Conservation (phyloP, 2,329 filamentous ascomycete species). For the Colletotrichum agaves region DNA sequence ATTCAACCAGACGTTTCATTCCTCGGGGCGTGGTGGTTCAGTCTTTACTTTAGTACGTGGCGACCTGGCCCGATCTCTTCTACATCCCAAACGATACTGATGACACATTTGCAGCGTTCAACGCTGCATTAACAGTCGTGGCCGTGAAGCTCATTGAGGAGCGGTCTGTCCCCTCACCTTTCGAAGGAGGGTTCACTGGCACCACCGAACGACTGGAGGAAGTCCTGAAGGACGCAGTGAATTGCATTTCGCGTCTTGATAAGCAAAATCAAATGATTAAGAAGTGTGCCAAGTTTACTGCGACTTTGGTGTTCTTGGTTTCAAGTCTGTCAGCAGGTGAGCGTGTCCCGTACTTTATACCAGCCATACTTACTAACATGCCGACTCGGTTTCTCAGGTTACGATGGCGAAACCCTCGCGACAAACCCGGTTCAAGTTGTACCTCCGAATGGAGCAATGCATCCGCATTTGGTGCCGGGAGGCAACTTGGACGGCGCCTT, state of each 20-base stretch:
- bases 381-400: rapidly evolving
- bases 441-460: background rate
- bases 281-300: constrained; percentile 32
- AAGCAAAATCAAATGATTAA: constrained; percentile 28
- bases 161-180: background rate
- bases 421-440: background rate
- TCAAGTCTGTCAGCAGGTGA: constrained; percentile 19
- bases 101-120: constrained; percentile 13
- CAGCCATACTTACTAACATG: background rate
- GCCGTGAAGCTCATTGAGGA: constrained; percentile 29
- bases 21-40: constrained; percentile 48
- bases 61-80: rapidly evolving
- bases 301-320: constrained; percentile 19
- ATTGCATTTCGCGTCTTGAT: constrained; percentile 24
- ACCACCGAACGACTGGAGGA: constrained; percentile 6
- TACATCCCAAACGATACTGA: background rate
- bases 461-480: background rate
- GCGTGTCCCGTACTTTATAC: background rate
- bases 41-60: constrained; percentile 45
- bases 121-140: constrained; percentile 25
- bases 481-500: constrained; percentile 3
- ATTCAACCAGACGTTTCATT: constrained; percentile 32
- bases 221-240: constrained; percentile 9
- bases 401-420: background rate
- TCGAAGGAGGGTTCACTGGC: background rate